A percentile compares a stretch with the other conserved stretches of the same genome.
Evolutionary conservation across 2,329 filamentous ascomycete species (phyloP).

Genomic region (Davidsoniella neocaledoniae): DNA sequence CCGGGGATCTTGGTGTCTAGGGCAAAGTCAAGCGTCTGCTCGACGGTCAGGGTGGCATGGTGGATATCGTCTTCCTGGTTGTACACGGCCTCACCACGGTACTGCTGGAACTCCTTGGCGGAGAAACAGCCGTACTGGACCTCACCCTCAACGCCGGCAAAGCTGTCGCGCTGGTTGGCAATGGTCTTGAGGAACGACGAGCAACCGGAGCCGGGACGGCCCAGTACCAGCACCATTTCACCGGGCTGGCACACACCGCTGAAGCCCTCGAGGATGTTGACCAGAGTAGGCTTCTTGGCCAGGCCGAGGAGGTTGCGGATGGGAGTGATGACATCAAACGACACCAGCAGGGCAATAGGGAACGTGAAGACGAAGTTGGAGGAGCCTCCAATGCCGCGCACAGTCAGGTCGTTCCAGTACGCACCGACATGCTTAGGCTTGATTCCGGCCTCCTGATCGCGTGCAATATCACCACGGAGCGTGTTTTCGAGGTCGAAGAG

Average conservation of each 20-base stretch:
- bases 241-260: constrained; percentile 56
- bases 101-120: constrained; percentile 53
- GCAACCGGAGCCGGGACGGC: constrained; percentile 57
- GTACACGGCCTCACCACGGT: constrained; percentile 70
- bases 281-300: constrained; percentile 51
- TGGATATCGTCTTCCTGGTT: constrained; percentile 79
- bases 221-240: constrained; percentile 77
- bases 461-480: constrained; percentile 52
- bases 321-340: constrained; percentile 58
- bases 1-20: constrained; percentile 71
- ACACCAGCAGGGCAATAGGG: constrained; percentile 57
- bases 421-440: constrained; percentile 65
- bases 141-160: constrained; percentile 43
- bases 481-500: constrained; percentile 62
- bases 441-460: constrained; percentile 63
- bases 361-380: constrained; percentile 62
- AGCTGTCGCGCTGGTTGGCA: constrained; percentile 45
- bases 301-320: constrained; percentile 45
- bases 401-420: constrained; percentile 61
- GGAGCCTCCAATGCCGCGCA: constrained; percentile 56
- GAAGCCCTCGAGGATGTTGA: constrained; percentile 59
- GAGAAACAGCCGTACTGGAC: constrained; percentile 63
- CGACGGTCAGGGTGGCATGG: constrained; percentile 69
- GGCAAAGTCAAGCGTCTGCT: constrained; percentile 73
- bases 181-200: constrained; percentile 54